These are phyloP conservation scores for Oemleria cerasiformis DNA, from an alignment of 306 rosid genomes.

Conservation along the genomic window DNA sequence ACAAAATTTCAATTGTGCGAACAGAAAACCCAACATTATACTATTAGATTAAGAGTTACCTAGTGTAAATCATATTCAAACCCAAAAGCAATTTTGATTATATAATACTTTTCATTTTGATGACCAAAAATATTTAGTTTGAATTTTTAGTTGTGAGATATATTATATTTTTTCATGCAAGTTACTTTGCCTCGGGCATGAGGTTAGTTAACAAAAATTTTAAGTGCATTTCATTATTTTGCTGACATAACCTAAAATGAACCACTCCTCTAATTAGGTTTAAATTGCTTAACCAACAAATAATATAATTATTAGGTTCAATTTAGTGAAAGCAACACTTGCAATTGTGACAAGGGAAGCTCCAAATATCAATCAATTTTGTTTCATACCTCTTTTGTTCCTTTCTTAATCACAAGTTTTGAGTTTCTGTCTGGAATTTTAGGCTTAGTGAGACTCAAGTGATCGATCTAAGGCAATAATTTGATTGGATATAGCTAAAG, in stretches of 20 bases:
- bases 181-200: not conserved
- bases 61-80: not conserved
- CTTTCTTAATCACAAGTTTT: slow-evolving; percentile 5
- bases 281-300: not conserved
- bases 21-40: too few relatives aligned
- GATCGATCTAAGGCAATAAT: not conserved
- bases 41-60: too few relatives aligned
- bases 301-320: not conserved
- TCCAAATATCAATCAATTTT: not conserved
- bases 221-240: not conserved
- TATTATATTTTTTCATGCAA: not conserved
- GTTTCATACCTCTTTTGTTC: slow-evolving; percentile 1
- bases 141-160: not conserved
- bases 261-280: not conserved
- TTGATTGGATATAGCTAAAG: too few relatives aligned
- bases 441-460: not conserved
- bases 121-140: not conserved
- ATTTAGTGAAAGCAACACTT: not conserved
- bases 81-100: not conserved
- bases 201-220: not conserved
- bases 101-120: not conserved
- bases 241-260: not conserved
- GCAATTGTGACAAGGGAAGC: slow-evolving; percentile 4
- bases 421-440: not conserved
- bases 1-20: too few relatives aligned